phyloP scores from a whole-genome alignment of 805 yeast species.

The Vanderwaltozyma verrucispora region DNA sequence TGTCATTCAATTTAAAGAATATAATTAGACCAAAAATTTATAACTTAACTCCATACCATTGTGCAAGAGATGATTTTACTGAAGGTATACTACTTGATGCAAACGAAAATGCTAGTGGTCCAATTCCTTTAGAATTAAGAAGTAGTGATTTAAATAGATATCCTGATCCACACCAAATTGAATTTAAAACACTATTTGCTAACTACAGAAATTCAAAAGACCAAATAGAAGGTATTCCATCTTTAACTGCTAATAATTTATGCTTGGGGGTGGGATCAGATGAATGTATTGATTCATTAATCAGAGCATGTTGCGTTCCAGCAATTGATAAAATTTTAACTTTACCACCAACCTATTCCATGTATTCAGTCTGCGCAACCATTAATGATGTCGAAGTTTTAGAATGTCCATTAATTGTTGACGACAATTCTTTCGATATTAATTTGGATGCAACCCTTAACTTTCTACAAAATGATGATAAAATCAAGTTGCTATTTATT shows the following conservation, averaged over 20 bases:
- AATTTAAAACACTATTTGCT: slow-evolving; percentile 60
- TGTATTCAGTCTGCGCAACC: slow-evolving; percentile 86
- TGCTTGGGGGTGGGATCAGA: slow-evolving; percentile 97
- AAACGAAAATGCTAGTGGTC: slow-evolving; percentile 92
- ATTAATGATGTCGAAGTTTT: slow-evolving; percentile 80
- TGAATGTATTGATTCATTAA: slow-evolving; percentile 82
- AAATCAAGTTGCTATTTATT: slow-evolving; percentile 66
- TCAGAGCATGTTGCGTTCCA: slow-evolving; percentile 78
- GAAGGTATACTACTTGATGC: slow-evolving; percentile 89
- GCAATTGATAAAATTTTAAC: slow-evolving; percentile 70
- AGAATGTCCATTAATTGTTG: slow-evolving; percentile 51
- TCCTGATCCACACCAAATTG: slow-evolving; percentile 92
- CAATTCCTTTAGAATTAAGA: slow-evolving; percentile 43
- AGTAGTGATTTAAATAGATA: slow-evolving; percentile 74
- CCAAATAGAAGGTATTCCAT: slow-evolving; percentile 13
- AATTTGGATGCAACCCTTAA: slow-evolving; percentile 46
- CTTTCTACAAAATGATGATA: slow-evolving; percentile 42
- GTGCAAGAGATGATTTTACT: slow-evolving; percentile 93
- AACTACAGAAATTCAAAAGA: slow-evolving; percentile 47
- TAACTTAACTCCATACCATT: slow-evolving; percentile 79
- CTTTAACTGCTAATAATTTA: slow-evolving; percentile 52
- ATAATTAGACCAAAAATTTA: slow-evolving; percentile 80
- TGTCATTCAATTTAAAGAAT: slow-evolving; percentile 22
- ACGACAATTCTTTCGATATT: slow-evolving; percentile 53
- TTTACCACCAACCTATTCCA: slow-evolving; percentile 96